Evolutionary conservation across 768 basidiomycete genomes (phyloP), one percentile per base, ranked within the genome.

Genomic region (Hericium erinaceus): DNA sequence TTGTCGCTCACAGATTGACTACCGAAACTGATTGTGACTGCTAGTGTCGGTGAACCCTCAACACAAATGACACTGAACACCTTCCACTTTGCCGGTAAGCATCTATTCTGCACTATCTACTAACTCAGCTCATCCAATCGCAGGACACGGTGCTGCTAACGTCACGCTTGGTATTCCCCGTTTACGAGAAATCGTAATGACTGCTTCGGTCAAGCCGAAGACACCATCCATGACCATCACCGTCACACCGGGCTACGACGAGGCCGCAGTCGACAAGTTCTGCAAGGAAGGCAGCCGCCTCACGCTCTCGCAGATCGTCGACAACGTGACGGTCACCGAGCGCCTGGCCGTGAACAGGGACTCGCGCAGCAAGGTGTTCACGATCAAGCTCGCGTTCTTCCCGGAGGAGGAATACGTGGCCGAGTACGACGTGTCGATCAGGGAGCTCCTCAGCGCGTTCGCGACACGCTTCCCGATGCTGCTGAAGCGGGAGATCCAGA

Each of bases 11-110:
- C 3, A 18, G 26, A 18, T 26, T 60, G n/a, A n/a, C 20, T 16
- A 7, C 20, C 15, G 24, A 54, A 56, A 11, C 49, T 51, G n/a
- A 55, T 56, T 50, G 54, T 55, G 7, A 9, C 38, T 51, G 55
- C 8, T 59, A 98, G 97, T 73, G 83, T 99, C 46, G 97, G 97
- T 54, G 97, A 99, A 70, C 97, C 97, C 4, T 99, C 97, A 15
- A 99, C 97, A 0, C 97, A 99, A 70, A 99, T 99, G 97, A 99
- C 97, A 9, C 74, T 99, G 61, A 99, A 99, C 69, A 99, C 97
- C 12, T 99, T 99, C 83, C 97, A 99, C 76, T 95, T 99, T 66
- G 97, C 97, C 64, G 95, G 93, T 85, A 70, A 65, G 80, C 67
- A 39, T 61, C 58, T 39, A 20, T 38, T 44, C 49, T 8, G n/a